Evolutionary conservation across 2,329 filamentous ascomycete genomes (phyloP).

Genomic region (Trichoderma sp.): DNA sequence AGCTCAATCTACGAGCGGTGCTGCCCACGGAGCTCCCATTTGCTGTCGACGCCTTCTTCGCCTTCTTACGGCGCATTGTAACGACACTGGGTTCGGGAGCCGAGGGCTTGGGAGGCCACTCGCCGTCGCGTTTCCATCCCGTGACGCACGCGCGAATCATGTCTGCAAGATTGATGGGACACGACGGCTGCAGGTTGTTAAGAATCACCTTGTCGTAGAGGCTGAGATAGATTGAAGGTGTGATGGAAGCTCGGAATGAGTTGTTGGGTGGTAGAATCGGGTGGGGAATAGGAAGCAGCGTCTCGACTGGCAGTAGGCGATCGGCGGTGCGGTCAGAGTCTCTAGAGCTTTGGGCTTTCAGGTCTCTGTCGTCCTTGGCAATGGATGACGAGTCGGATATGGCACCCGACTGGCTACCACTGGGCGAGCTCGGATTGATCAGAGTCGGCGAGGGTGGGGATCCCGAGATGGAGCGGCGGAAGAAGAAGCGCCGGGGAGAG

Average conservation of each 20-base stretch:
- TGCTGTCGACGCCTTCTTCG: slow-evolving; percentile 35
- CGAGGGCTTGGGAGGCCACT: slow-evolving; percentile 73
- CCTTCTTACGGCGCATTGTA: slow-evolving; percentile 45
- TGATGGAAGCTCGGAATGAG: slow-evolving; percentile 76
- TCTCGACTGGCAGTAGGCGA: slow-evolving; percentile 52
- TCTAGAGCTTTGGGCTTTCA: slow-evolving; percentile 40
- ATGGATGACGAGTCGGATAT: slow-evolving; percentile 49
- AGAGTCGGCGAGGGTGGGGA: slow-evolving; percentile 41
- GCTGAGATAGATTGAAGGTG: slow-evolving; percentile 70
- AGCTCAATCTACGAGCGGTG: slow-evolving; percentile 49
- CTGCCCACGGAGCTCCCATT: slow-evolving; percentile 36
- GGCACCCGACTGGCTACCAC: slow-evolving; percentile 42
- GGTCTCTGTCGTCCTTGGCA: slow-evolving; percentile 43
- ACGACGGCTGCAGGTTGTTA: slow-evolving; percentile 76
- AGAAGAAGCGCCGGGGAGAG: slow-evolving; percentile 54
- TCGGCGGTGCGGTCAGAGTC: slow-evolving; percentile 38
- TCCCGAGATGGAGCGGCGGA: slow-evolving; percentile 50
- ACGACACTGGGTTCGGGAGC: slow-evolving; percentile 44
- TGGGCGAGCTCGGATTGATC: slow-evolving; percentile 19
- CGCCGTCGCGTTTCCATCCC: slow-evolving; percentile 90
- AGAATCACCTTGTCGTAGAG: slow-evolving; percentile 90
- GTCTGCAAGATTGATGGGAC: slow-evolving; percentile 84
- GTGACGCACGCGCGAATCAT: slow-evolving; percentile 79
- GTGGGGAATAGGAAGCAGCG: slow-evolving; percentile 70
- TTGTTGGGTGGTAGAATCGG: slow-evolving; percentile 75